A percentile compares a stretch with the other conserved stretches of the same genome.
phyloP scores from a whole-genome alignment of 345 rosid species.

The Punica granatum region DNA sequence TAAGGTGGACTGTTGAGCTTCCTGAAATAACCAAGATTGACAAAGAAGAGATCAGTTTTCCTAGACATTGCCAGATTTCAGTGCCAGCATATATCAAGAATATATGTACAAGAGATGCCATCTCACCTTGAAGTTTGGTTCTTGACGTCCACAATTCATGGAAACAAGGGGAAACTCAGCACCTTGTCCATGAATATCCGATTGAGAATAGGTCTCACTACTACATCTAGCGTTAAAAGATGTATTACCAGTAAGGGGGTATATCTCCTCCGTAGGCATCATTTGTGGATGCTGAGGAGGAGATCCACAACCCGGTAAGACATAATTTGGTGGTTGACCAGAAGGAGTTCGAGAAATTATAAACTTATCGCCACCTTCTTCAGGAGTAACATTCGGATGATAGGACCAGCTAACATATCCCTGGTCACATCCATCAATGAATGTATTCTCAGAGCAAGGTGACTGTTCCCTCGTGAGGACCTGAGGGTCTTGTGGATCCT shows the following conservation, averaged over 20 bases:
- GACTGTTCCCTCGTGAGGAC: background rate
- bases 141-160: background rate
- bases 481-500: background rate
- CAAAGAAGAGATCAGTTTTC: background rate
- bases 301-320: background rate
- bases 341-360: background rate
- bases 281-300: background rate
- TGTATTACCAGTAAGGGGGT: background rate
- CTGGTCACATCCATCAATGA: background rate
- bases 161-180: background rate
- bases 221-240: background rate
- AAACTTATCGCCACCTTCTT: background rate
- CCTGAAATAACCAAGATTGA: background rate
- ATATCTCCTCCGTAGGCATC: background rate
- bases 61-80: background rate
- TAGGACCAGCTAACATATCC: background rate
- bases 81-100: background rate
- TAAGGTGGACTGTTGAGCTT: background rate
- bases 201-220: background rate
- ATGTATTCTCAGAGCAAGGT: background rate
- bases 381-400: background rate
- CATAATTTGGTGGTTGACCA: background rate
- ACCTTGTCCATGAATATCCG: background rate
- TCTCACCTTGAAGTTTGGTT: slow-evolving; percentile 3
- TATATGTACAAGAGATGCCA: too few species aligned